Percentiles rank a stretch among this genome's conserved stretches.
Evolutionary conservation across 2,329 filamentous ascomycete species (phyloP).

Genomic region (Periconia macrospinosa): DNA sequence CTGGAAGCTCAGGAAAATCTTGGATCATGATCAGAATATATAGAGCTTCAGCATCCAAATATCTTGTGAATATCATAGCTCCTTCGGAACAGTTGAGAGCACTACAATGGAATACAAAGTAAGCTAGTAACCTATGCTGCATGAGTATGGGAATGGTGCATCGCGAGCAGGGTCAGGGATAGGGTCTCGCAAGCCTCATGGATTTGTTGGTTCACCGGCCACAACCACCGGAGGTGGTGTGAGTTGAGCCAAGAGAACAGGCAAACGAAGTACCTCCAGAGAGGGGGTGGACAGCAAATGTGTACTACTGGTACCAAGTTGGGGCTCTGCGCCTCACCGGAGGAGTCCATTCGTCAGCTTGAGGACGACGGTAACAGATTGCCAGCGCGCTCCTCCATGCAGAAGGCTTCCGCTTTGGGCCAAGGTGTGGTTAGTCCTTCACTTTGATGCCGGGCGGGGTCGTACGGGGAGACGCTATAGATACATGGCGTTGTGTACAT

Average conservation of each 20-base stretch:
- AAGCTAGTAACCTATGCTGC: not conserved
- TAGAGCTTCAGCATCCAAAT: not conserved
- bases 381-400: slow-evolving; percentile 5
- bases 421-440: not conserved
- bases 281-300: not conserved
- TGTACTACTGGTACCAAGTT: not conserved
- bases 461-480: no score
- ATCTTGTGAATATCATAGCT: not conserved
- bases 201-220: slow-evolving; percentile 15
- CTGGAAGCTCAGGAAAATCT: not conserved
- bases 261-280: slow-evolving; percentile 10
- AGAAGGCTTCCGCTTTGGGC: slow-evolving; percentile 7
- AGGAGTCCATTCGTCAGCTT: slow-evolving; percentile 1
- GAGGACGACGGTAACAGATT: slow-evolving; percentile 1
- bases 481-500: no score
- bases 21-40: slow-evolving; percentile 3
- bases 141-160: not conserved
- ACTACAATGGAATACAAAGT: not conserved
- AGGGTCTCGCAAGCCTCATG: slow-evolving; percentile 12
- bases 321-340: slow-evolving; percentile 9
- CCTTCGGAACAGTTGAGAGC: not conserved
- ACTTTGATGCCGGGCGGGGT: no score
- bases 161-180: not conserved
- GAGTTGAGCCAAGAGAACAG: slow-evolving; percentile 5
- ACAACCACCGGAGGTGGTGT: slow-evolving; percentile 5